Conservation (phyloP, 768 basidiomycete genomes). For the Auricularia cornea region DNA sequence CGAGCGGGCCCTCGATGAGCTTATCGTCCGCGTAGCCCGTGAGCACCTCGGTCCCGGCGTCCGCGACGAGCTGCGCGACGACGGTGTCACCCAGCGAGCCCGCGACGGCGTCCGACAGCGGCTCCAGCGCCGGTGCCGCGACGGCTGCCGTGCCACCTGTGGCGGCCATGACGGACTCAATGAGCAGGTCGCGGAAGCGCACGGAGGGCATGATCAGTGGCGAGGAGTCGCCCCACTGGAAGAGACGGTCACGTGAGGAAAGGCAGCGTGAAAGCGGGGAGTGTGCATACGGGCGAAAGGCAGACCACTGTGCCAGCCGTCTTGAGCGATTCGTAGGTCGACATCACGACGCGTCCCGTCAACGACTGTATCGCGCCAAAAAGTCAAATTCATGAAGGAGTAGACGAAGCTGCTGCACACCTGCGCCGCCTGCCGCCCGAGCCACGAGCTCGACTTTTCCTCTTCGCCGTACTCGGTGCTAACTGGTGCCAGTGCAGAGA, state of each 20-base stretch:
- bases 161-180: slow-evolving; percentile 52
- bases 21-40: slow-evolving; percentile 37
- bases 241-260: background rate
- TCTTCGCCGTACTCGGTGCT: background rate
- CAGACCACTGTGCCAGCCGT: slow-evolving; percentile 54
- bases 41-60: slow-evolving; percentile 43
- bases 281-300: slow-evolving; percentile 35
- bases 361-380: slow-evolving; percentile 34
- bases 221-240: slow-evolving; percentile 51
- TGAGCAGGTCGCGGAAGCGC: slow-evolving; percentile 53
- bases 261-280: background rate
- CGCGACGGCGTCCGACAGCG: slow-evolving; percentile 44
- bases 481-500: background rate
- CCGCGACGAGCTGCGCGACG: slow-evolving; percentile 46
- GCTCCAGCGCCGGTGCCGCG: slow-evolving; percentile 44
- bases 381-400: background rate
- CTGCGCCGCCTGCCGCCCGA: background rate
- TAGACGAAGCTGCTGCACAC: background rate
- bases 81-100: slow-evolving; percentile 47
- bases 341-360: slow-evolving; percentile 55
- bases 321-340: slow-evolving; percentile 52
- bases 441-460: background rate
- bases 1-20: slow-evolving; percentile 40
- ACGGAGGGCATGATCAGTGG: slow-evolving; percentile 57
- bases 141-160: slow-evolving; percentile 39